Conservation (phyloP, 257 asterid species). For the Ophiorrhiza pumila region DNA sequence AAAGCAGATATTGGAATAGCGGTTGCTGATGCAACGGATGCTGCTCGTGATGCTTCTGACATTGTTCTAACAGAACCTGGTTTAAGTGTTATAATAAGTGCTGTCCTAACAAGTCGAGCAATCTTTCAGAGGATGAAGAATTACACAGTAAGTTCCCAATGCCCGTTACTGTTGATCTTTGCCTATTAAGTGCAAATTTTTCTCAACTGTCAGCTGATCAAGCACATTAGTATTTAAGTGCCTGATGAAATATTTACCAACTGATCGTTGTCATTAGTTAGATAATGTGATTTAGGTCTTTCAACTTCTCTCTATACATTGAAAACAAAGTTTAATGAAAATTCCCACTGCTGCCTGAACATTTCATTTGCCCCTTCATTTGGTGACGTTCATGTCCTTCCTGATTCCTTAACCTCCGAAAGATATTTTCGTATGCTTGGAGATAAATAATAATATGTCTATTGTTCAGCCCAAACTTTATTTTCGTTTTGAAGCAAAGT, state of each 20-base stretch:
- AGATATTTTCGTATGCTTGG: background rate
- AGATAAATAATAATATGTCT: background rate
- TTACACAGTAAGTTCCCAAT: slow-evolving; percentile 36
- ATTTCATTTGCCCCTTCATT: background rate
- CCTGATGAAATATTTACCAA: no score
- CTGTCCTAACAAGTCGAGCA: slow-evolving; percentile 81
- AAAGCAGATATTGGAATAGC: slow-evolving; percentile 87
- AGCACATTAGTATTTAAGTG: no score
- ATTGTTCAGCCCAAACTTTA: background rate
- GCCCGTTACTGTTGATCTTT: no score
- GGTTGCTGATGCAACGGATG: slow-evolving; percentile 82
- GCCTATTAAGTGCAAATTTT: no score
- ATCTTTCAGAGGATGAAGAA: slow-evolving; percentile 92
- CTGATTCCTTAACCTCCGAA: no score
- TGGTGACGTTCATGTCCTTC: no score
- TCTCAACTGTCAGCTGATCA: no score
- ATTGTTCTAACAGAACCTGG: slow-evolving; percentile 82
- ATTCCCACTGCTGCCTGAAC: background rate
- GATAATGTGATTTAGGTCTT: background rate
- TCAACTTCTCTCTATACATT: background rate
- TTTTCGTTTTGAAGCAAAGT: background rate
- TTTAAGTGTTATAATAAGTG: slow-evolving; percentile 73
- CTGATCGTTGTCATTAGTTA: background rate
- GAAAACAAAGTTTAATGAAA: background rate
- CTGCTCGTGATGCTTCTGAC: slow-evolving; percentile 85